Conservation (phyloP, 1,284 basidiomycete species). For the Takashimella tepidaria region DNA sequence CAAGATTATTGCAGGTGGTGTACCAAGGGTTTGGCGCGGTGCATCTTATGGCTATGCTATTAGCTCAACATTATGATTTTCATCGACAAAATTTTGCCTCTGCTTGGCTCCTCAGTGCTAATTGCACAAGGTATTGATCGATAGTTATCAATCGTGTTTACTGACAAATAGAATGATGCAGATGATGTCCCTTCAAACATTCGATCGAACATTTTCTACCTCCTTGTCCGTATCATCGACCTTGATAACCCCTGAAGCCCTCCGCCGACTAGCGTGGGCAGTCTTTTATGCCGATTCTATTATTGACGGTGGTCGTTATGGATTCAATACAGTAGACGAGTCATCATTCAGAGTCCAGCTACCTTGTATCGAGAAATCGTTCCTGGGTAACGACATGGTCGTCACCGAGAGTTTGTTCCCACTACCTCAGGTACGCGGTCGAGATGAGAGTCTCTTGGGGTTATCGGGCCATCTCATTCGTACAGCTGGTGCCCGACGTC, state of each 20-base stretch:
- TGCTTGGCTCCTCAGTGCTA: constrained; percentile 12
- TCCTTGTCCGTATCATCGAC: not conserved
- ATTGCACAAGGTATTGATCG: constrained; percentile 6
- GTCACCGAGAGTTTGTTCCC: constrained; percentile 7
- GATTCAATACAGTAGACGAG: constrained; percentile 4
- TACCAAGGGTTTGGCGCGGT: constrained; percentile 14
- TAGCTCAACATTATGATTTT: constrained; percentile 5
- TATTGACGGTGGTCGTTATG: not conserved
- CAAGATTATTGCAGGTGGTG: not conserved
- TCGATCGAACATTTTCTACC: constrained; percentile 10
- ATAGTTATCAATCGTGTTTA: no score
- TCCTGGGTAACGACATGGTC: constrained; percentile 7
- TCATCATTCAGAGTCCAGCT: constrained; percentile 13
- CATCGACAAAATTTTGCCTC: constrained; percentile 10
- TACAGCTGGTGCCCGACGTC: constrained; percentile 1
- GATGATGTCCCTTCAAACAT: constrained; percentile 17
- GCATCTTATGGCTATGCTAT: constrained; percentile 13
- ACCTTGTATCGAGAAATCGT: constrained; percentile 9
- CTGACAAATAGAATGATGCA: constrained; percentile 21
- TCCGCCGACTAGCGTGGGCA: not conserved
- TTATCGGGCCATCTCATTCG: not conserved
- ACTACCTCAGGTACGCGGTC: not conserved
- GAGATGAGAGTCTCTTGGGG: not conserved
- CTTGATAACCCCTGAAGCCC: not conserved
- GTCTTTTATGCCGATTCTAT: not conserved